Percentiles rank a stretch among this genome's conserved stretches.
These are phyloP conservation scores for Diaporthe eres DNA, from an alignment of 2,329 filamentous ascomycete genomes.

Conservation along the genomic window DNA sequence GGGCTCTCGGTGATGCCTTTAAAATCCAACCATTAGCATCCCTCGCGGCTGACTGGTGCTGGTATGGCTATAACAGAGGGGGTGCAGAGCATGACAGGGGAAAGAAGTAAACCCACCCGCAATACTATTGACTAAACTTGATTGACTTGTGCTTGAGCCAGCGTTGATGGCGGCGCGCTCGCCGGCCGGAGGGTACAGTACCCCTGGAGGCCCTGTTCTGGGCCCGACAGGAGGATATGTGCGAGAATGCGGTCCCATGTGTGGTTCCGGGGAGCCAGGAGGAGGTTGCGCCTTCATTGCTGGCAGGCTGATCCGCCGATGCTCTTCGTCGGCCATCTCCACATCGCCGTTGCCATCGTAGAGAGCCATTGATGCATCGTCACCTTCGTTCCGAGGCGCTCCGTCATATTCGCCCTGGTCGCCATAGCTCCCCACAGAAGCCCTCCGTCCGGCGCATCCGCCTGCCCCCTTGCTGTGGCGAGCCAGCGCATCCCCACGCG, in stretches of 20 bases:
- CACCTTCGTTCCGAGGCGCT: constrained; percentile 62
- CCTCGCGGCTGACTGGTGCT: constrained; percentile 58
- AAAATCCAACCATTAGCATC: constrained; percentile 74
- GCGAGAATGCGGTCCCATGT: constrained; percentile 73
- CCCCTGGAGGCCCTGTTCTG: constrained; percentile 62
- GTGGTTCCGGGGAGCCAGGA: constrained; percentile 66
- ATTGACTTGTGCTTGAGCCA: constrained; percentile 66
- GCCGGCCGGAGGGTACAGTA: constrained; percentile 74
- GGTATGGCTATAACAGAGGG: constrained; percentile 51
- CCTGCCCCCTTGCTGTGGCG: constrained; percentile 96
- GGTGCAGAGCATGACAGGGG: not conserved
- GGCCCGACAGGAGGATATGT: constrained; percentile 83
- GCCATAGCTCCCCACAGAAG: constrained; percentile 86
- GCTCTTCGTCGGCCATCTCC: constrained; percentile 71
- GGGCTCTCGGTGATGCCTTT: constrained; percentile 89
- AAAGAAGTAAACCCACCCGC: constrained; percentile 53
- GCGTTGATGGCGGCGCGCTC: constrained; percentile 66
- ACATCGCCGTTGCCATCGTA: constrained; percentile 73
- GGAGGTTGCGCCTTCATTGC: constrained; percentile 82
- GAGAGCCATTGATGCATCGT: constrained; percentile 70
- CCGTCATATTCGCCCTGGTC: constrained; percentile 81
- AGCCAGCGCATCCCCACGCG: constrained; percentile 92
- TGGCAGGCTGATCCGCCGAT: constrained; percentile 78
- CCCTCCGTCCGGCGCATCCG: constrained; percentile 91
- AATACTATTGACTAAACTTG: constrained; percentile 61